Evolutionary conservation across 2,329 filamentous ascomycete genomes (phyloP).

Genomic region (Tolypocladium pustulatum): DNA sequence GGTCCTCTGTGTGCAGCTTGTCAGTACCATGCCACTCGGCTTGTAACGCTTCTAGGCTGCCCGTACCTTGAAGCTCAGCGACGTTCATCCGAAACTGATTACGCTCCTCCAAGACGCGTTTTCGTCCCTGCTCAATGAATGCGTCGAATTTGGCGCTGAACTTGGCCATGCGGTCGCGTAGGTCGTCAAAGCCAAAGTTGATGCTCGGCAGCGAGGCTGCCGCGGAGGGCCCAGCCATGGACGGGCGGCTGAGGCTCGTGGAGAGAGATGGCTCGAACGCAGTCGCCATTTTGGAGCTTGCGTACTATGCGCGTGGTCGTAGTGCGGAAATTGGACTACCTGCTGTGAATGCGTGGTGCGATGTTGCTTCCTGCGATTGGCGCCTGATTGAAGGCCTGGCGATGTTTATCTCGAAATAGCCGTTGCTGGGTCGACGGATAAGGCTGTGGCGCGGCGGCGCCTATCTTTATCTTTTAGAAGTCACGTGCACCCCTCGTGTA

Average conservation of each 20-base stretch:
- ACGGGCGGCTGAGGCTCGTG: slow-evolving; percentile 47
- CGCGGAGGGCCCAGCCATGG: slow-evolving; percentile 53
- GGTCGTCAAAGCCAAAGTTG: slow-evolving; percentile 91
- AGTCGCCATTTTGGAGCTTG: slow-evolving; percentile 35
- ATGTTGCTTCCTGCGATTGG: neutral
- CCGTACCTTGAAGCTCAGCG: slow-evolving; percentile 74
- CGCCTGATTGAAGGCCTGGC: neutral
- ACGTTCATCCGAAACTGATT: slow-evolving; percentile 90
- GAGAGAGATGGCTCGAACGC: slow-evolving; percentile 62
- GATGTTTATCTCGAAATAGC: slow-evolving; percentile 5
- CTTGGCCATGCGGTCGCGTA: slow-evolving; percentile 88
- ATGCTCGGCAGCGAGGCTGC: slow-evolving; percentile 75
- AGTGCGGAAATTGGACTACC: neutral
- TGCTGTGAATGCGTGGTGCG: neutral
- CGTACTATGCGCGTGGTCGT: neutral
- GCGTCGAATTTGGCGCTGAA: slow-evolving; percentile 87
- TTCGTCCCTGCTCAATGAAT: slow-evolving; percentile 86
- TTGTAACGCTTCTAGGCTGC: no score
- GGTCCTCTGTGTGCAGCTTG: slow-evolving; percentile 60
- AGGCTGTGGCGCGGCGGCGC: slow-evolving; percentile 1
- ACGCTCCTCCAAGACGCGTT: slow-evolving; percentile 81
- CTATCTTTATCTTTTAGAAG: neutral
- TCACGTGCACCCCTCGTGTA: slow-evolving; percentile 9
- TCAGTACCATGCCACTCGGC: neutral
- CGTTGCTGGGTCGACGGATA: slow-evolving; percentile 12